Evolutionary conservation across 177 flowering plant species (phyloP), one percentile per base, ranked within the genome.

Genomic region (Vitis hybrid): DNA sequence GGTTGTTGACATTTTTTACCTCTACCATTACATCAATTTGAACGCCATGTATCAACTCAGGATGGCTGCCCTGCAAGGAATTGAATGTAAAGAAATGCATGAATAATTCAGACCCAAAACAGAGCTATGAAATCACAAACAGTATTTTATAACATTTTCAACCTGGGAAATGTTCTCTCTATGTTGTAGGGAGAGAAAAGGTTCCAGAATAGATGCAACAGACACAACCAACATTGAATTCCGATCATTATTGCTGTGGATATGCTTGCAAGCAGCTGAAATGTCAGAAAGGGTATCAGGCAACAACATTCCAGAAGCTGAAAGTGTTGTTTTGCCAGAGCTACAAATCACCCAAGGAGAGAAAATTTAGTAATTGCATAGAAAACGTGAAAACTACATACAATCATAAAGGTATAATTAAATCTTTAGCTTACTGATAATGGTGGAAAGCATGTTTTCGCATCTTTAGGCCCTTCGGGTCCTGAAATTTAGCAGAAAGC

Each of bases 381-480:
- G 60, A 59, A 55, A 19, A 10, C n/a, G 51, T 19, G 31, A 6
- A 53, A 56, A 51, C 5, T 12, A 15, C 9, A 18, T 22, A 48
- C 51, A 68, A 8, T 1, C 2, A 10, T 1, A 39, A 3, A 56
- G 8, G 10, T 12, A 21, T 39, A 64, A 26, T 3, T 2, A 63
- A 56, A 62, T 56, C 3, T 22, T 11, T 16, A 1, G 75, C 90
- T 89, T 72, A 92, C 98, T 85, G 78, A 75, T 89, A 85, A 49
- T 81, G 92, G 68, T 94, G 97, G 72, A 94, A 91, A 63, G 92
- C 97, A 52, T 89, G 92, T n/a, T 77, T 85, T 69, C 87, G 68
- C 91, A 94, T 92, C 85, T 92, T 94, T 55, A 90, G 72, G 45
- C 95, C 92, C 80, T 90, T 94, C 2, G 98, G 98, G 71, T 92